A percentile compares a stretch with the other conserved stretches of the same genome.
These are phyloP conservation scores for Forsythia viridissima DNA, from an alignment of 257 asterid genomes.

Conservation along the genomic window DNA sequence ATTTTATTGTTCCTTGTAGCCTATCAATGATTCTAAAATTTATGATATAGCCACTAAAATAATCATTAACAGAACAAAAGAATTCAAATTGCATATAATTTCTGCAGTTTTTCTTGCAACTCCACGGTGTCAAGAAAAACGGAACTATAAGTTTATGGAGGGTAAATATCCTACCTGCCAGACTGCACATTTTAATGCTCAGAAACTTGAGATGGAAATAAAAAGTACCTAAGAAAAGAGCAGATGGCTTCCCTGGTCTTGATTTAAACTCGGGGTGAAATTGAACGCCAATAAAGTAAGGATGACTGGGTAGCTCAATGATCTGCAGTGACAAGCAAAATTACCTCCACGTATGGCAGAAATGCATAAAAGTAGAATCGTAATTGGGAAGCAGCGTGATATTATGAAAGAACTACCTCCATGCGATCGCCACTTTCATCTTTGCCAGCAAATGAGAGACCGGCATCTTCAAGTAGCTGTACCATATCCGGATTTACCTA, in stretches of 20 bases:
- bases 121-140: background rate
- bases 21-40: background rate
- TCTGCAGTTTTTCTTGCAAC: background rate
- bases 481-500: constrained; percentile 87
- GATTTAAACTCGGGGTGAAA: constrained; percentile 83
- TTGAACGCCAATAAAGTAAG: constrained; percentile 71
- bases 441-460: constrained; percentile 68
- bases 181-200: background rate
- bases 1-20: background rate
- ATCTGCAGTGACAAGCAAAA: constrained; percentile 43
- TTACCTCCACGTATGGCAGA: background rate
- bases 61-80: background rate
- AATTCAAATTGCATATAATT: background rate
- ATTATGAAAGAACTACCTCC: constrained; percentile 54
- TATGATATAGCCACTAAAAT: background rate
- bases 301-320: constrained; percentile 65
- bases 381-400: background rate
- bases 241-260: constrained; percentile 75
- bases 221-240: constrained; percentile 61
- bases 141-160: no score
- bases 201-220: background rate
- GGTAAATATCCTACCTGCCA: background rate
- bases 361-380: background rate
- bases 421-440: constrained; percentile 74
- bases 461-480: constrained; percentile 61